A percentile compares a stretch with the other conserved stretches of the same genome.
phyloP scores from a whole-genome alignment of 176 grass and related monocot species.

The Phoenix roebelenii region DNA sequence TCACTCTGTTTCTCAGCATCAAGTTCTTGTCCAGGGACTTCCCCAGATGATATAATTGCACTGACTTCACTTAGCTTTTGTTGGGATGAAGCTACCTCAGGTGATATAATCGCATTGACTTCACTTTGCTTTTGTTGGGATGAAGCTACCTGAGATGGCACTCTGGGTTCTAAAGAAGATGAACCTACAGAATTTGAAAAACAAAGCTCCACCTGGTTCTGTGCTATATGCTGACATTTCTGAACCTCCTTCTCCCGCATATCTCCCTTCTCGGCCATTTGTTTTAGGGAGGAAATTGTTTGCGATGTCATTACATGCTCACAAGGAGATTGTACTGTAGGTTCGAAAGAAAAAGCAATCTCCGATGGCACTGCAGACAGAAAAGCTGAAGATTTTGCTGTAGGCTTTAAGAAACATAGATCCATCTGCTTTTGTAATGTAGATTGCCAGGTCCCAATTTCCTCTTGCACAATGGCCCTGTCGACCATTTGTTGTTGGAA shows the following conservation, averaged over 20 bases:
- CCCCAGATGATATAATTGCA: constrained; percentile 13
- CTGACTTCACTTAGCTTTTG: background rate
- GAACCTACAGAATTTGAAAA: constrained; percentile 11
- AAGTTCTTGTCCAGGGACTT: constrained; percentile 11
- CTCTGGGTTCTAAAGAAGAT: too few species aligned
- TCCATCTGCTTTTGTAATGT: too few species aligned
- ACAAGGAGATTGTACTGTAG: too few species aligned
- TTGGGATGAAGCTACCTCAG: constrained; percentile 17
- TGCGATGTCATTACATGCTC: too few species aligned
- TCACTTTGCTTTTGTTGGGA: constrained; percentile 7
- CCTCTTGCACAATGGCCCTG: too few species aligned
- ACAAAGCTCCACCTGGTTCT: constrained; percentile 22
- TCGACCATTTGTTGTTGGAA: too few species aligned
- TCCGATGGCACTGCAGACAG: too few species aligned
- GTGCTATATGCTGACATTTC: constrained; percentile 8
- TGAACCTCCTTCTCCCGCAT: constrained; percentile 7
- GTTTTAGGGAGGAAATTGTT: too few species aligned
- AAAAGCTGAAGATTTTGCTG: too few species aligned
- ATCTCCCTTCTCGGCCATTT: constrained; percentile 3
- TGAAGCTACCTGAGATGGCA: constrained; percentile 8
- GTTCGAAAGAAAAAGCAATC: too few species aligned
- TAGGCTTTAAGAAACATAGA: too few species aligned
- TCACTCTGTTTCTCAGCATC: constrained; percentile 9
- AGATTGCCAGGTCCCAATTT: too few species aligned
- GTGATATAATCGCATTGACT: constrained; percentile 9